Base-by-base conservation (phyloP, 495 filamentous ascomycete genomes). In the Penicillium paradoxum region DNA sequence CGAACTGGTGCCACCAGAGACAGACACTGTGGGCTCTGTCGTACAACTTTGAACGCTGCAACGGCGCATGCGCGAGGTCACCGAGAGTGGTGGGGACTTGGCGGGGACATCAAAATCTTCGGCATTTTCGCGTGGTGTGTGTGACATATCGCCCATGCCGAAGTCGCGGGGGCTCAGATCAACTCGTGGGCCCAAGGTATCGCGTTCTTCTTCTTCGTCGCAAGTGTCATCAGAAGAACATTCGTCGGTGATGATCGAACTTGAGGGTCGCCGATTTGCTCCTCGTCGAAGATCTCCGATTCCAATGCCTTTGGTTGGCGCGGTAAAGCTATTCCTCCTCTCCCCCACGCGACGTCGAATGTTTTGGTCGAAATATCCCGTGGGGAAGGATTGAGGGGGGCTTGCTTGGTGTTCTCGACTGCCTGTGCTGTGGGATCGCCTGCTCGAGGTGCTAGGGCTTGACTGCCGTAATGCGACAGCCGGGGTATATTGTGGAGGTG, bases 31-130 rank as follows among this genome's bases (percentile, higher is more conserved):
- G 11, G 60, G 55, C 4, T 71, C 67, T 9, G 66, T 67, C 9
- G 53, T 45, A 11, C 55, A 61, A 45, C 69, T 73, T 50, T 74
- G 72, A 6, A 52, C 43, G 34, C 73, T 76, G 45, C 58, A 56
- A 11, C 66, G 67, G n/a, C 73, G 70, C 73, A 76, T 76, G n/a
- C 69, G 66, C 10, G 72, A 70, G 0, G 73, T 76, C 4, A 74
- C 64, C 0, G 73, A 72, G 18, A 76, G 56, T 10, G 72, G 71
- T 6, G 71, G 67, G 1, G 72, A 73, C 60, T 64, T 70, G n/a
- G 69, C 62, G 14, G 64, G 55, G 7, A 53, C 57, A 49, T 62
- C 53, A 9, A 51, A 57, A 15, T 68, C 62, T 27, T 53, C 39
- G 30, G 65, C 63, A 11, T 51, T 32, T 9, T 62, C 55, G 3